Conservation (phyloP, 306 rosid species). For the Prunus salicina region DNA sequence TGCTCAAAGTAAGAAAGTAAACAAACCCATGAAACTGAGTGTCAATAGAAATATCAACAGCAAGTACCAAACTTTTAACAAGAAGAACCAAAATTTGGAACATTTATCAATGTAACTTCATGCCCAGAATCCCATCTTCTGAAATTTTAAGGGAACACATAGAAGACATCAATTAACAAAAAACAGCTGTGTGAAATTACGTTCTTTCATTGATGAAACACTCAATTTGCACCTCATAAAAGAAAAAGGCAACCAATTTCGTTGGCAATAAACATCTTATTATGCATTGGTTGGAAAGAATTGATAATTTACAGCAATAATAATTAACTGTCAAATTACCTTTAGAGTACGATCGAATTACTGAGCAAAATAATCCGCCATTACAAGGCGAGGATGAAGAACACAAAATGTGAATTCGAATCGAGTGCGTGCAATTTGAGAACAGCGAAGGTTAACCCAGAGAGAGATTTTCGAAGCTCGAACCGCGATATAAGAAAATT, state of each 20-base stretch:
- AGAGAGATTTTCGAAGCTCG: background rate
- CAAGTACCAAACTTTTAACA: background rate
- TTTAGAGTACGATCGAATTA: background rate
- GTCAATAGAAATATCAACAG: background rate
- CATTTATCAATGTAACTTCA: conserved; percentile 1
- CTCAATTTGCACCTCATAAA: background rate
- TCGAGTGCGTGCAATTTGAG: background rate
- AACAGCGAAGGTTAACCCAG: background rate
- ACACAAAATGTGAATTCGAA: background rate
- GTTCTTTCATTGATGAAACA: background rate
- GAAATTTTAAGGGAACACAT: background rate
- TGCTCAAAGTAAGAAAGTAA: background rate
- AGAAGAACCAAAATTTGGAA: background rate
- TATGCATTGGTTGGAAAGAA: background rate
- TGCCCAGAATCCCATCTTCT: background rate
- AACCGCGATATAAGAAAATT: background rate
- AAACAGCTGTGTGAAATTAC: background rate
- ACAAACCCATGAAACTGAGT: background rate
- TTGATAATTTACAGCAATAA: too few species aligned
- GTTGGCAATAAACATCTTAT: background rate
- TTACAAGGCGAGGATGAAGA: background rate
- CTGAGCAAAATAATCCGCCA: background rate
- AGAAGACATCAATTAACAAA: background rate
- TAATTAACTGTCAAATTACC: conserved; percentile 7
- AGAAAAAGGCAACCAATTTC: background rate